These are phyloP conservation scores for Ascochyta rabiei DNA, from an alignment of 2,329 filamentous ascomycete species.

Conservation along the genomic window DNA sequence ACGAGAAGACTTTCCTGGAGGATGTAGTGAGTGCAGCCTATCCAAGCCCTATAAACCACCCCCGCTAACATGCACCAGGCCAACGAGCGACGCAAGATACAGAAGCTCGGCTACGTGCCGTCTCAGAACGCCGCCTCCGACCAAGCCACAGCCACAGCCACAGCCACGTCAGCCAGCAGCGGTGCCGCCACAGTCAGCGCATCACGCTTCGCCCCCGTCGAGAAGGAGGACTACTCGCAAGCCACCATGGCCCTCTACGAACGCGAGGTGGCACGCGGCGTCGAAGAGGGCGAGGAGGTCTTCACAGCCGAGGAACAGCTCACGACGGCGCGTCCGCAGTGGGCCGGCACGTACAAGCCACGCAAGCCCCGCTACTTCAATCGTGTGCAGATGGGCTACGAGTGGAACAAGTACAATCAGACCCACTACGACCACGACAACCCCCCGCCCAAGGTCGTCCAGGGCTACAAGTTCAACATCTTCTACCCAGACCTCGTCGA, in stretches of 20 bases:
- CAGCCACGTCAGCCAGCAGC: conserved; percentile 43
- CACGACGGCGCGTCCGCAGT: conserved; percentile 69
- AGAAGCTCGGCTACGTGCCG: conserved; percentile 73
- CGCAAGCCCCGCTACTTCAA: conserved; percentile 98
- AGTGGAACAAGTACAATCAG: conserved; percentile 99
- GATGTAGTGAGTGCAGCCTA: conserved; percentile 56
- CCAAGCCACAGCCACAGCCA: conserved; percentile 20
- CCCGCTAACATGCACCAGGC: conserved; percentile 41
- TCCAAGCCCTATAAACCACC: neutral
- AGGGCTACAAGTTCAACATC: conserved; percentile 99
- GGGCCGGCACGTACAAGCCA: conserved; percentile 84
- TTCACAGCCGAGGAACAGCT: conserved; percentile 90
- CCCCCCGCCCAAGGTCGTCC: conserved; percentile 95
- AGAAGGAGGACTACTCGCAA: conserved; percentile 81
- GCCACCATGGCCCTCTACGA: conserved; percentile 90
- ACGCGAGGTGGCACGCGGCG: conserved; percentile 86
- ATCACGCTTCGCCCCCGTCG: conserved; percentile 71
- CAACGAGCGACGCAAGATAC: conserved; percentile 64
- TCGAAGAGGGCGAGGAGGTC: conserved; percentile 94
- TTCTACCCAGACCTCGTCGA: conserved; percentile 98
- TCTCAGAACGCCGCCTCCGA: conserved; percentile 54
- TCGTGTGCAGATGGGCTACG: conserved; percentile 97
- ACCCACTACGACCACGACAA: conserved; percentile 99
- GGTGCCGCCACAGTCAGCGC: conserved; percentile 60
- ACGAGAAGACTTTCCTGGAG: conserved; percentile 64